Evolutionary conservation across 176 grass and related monocot species (phyloP).

Genomic region (Typha latifolia): DNA sequence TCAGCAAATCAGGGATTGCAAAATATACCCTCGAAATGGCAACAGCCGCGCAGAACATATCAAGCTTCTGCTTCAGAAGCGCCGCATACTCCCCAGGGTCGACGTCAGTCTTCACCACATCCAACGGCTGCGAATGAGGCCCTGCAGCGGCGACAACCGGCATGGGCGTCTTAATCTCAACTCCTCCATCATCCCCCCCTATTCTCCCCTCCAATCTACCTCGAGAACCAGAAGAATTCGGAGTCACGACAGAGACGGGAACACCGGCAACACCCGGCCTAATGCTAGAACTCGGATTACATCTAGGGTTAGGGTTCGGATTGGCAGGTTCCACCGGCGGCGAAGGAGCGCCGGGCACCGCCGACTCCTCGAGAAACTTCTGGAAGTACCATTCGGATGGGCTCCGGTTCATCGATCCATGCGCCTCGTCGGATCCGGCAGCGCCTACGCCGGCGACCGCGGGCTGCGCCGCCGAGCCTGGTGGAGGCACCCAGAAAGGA

Average conservation of each 20-base stretch:
- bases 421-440: neutral
- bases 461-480: slow-evolving; percentile 1
- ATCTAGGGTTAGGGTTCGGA: neutral
- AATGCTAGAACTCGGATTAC: too few species aligned
- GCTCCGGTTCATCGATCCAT: slow-evolving; percentile 24
- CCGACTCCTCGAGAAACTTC: slow-evolving; percentile 24
- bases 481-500: slow-evolving; percentile 20
- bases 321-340: neutral
- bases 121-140: neutral
- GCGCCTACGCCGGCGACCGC: neutral
- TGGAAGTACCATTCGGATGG: slow-evolving; percentile 32
- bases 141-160: slow-evolving; percentile 2
- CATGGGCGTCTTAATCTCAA: slow-evolving; percentile 24
- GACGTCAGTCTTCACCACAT: neutral
- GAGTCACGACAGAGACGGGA: too few species aligned
- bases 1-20: neutral
- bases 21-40: slow-evolving; percentile 54
- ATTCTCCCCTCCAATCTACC: neutral
- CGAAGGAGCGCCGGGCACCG: too few species aligned
- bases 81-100: slow-evolving; percentile 39
- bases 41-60: slow-evolving; percentile 75
- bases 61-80: slow-evolving; percentile 74
- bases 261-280: too few species aligned
- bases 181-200: slow-evolving; percentile 20
- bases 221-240: neutral